Evolutionary conservation across 345 rosid species (phyloP).

Genomic region (Rhodomyrtus tomentosa): DNA sequence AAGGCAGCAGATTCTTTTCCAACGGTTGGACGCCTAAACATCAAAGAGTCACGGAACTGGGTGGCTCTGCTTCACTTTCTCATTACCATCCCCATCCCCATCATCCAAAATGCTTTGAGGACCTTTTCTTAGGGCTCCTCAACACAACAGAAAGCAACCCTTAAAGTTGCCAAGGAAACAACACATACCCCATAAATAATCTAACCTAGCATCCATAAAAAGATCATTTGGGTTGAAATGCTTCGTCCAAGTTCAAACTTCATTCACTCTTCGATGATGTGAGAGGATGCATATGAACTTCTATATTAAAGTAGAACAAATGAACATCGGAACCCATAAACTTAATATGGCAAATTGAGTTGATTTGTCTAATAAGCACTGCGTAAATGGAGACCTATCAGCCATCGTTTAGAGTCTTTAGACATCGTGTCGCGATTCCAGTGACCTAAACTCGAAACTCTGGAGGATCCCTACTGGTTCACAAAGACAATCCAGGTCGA

Average conservation of each 20-base stretch:
- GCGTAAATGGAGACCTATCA: neutral
- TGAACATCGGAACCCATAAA: neutral
- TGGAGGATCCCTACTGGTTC: too few species aligned
- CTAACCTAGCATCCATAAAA: neutral
- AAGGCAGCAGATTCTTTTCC: too few species aligned
- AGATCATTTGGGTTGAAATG: neutral
- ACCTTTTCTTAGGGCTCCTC: neutral
- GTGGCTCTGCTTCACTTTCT: neutral
- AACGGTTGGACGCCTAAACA: neutral
- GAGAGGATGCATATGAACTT: neutral
- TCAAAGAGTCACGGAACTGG: neutral
- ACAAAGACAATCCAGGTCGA: neutral
- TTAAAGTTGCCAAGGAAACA: neutral
- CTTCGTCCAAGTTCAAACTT: neutral
- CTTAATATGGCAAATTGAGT: neutral
- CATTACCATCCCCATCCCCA: neutral
- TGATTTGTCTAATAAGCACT: neutral
- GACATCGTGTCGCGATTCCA: neutral
- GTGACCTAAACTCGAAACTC: neutral
- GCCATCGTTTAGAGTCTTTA: neutral
- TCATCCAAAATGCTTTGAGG: neutral
- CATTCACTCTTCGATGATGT: neutral
- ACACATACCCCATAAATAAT: neutral
- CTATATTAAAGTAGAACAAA: neutral
- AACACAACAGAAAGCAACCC: neutral